Percentiles rank a stretch among this genome's conserved stretches.
Evolutionary conservation across 2,329 filamentous ascomycete species (phyloP).

Genomic region (Botrytis hyacinthi): DNA sequence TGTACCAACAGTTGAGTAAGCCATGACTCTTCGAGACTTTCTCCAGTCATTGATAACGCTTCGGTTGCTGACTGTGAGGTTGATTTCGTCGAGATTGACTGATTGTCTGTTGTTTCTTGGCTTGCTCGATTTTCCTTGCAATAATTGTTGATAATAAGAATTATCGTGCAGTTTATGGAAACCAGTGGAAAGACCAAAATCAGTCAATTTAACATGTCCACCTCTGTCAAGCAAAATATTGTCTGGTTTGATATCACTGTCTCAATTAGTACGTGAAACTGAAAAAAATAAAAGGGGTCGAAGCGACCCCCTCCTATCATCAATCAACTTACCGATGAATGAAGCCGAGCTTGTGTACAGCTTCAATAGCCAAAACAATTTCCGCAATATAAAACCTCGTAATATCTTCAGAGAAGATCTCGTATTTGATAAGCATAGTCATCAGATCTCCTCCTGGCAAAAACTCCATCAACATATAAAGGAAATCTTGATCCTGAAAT

Average conservation of each 20-base stretch:
- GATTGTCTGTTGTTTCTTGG: conserved; percentile 80
- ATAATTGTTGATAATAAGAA: conserved; percentile 94
- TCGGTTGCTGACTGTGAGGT: conserved; percentile 95
- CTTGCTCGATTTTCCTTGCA: conserved; percentile 72
- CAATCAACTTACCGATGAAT: conserved; percentile 77
- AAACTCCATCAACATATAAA: conserved; percentile 99
- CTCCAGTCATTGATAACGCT: conserved; percentile 99
- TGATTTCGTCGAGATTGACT: conserved; percentile 95
- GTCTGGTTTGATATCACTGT: conserved; percentile 96
- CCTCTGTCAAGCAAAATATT: conserved; percentile 95
- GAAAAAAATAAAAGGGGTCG: background rate
- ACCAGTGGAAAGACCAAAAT: conserved; percentile 95
- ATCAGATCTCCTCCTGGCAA: conserved; percentile 96
- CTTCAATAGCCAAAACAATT: conserved; percentile 96
- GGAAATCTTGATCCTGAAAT: conserved; percentile 92
- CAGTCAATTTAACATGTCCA: conserved; percentile 96
- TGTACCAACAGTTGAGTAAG: conserved; percentile 96
- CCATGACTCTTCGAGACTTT: conserved; percentile 91
- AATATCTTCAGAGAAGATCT: conserved; percentile 98
- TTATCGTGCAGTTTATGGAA: conserved; percentile 98
- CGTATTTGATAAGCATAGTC: conserved; percentile 99
- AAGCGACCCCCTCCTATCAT: background rate
- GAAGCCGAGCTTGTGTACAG: conserved; percentile 95
- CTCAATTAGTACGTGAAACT: conserved; percentile 19
- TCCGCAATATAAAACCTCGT: conserved; percentile 99